Conservation (phyloP, 1,284 basidiomycete species). For the Takashimella tepidaria region DNA sequence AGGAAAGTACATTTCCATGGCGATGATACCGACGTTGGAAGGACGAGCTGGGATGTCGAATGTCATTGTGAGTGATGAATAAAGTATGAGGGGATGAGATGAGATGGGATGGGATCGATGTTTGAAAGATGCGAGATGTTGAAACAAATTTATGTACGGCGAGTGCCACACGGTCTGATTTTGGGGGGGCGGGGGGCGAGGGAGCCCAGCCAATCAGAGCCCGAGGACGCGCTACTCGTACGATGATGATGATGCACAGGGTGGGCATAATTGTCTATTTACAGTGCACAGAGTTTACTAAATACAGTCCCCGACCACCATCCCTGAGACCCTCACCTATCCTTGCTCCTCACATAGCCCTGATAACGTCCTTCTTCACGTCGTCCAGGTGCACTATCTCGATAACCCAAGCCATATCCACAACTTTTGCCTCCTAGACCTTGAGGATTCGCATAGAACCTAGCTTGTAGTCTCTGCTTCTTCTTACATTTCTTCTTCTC, state of each 20-base stretch:
- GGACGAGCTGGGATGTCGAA: conserved; percentile 57
- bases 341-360: neutral
- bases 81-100: neutral
- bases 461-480: neutral
- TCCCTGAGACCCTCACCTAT: too few relatives aligned
- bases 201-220: too few relatives aligned
- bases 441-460: neutral
- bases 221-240: too few relatives aligned
- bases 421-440: neutral
- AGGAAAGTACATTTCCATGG: conserved; percentile 90
- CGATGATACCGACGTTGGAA: conserved; percentile 86
- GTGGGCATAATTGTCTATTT: too few relatives aligned
- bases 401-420: neutral
- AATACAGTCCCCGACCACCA: too few relatives aligned
- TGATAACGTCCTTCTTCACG: neutral
- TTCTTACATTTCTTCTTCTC: neutral
- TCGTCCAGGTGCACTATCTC: neutral
- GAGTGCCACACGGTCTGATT: too few relatives aligned
- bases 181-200: too few relatives aligned
- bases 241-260: too few relatives aligned
- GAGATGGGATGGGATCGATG: neutral
- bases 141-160: too few relatives aligned
- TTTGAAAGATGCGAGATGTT: too few relatives aligned
- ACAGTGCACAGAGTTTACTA: too few relatives aligned
- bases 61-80: conserved; percentile 20